A percentile compares a stretch with the other conserved stretches of the same genome.
Evolutionary conservation across 2,329 filamentous ascomycete species (phyloP).

Genomic region (Alternaria sp.): DNA sequence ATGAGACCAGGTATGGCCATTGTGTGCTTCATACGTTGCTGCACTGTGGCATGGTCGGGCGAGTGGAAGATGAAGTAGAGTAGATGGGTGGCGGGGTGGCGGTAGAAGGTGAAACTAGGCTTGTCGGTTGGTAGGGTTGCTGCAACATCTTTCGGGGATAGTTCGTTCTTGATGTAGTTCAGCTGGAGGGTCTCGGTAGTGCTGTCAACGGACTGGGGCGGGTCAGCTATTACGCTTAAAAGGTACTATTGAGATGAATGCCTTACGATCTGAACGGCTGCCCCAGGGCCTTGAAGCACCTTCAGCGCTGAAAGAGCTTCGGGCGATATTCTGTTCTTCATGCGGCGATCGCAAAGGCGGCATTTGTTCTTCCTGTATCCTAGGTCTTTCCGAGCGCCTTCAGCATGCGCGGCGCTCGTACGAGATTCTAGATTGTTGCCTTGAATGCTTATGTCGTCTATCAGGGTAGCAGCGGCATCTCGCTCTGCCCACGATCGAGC

Average conservation of each 20-base stretch:
- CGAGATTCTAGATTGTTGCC: background rate
- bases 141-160: background rate
- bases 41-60: conserved; percentile 30
- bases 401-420: background rate
- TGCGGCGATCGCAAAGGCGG: conserved; percentile 39
- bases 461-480: conserved; percentile 5
- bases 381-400: background rate
- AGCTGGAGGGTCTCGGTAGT: conserved; percentile 24
- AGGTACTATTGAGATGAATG: background rate
- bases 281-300: conserved; percentile 11
- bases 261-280: conserved; percentile 31
- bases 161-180: conserved; percentile 3
- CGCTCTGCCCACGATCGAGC: conserved; percentile 34
- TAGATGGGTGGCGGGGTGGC: conserved; percentile 14
- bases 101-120: conserved; percentile 39
- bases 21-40: conserved; percentile 37
- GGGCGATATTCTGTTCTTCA: conserved; percentile 36
- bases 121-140: conserved; percentile 1
- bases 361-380: conserved; percentile 35
- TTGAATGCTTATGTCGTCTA: background rate
- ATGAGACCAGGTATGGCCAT: conserved; percentile 37
- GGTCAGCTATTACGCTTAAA: background rate
- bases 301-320: conserved; percentile 24
- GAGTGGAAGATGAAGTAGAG: conserved; percentile 38
- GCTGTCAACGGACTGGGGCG: conserved; percentile 22